A percentile compares a stretch with the other conserved stretches of the same genome.
Conservation (phyloP, 371 early-diverging fungal genomes). For the Enterocytospora artemiae region DNA sequence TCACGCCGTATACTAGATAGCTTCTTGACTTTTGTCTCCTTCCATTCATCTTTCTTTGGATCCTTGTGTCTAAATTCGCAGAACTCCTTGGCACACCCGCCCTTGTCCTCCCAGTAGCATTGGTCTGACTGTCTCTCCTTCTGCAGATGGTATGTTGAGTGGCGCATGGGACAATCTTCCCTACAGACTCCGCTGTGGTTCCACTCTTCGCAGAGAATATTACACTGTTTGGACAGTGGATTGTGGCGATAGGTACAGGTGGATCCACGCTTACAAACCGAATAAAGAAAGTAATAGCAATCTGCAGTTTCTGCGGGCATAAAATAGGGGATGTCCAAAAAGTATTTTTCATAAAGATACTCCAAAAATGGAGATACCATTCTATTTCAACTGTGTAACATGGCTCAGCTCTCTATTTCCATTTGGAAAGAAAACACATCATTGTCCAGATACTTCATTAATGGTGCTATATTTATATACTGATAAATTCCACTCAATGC, state of each 20-base stretch:
- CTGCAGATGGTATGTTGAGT: slow-evolving; percentile 51
- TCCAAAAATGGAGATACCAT: no score
- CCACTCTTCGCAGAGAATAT: slow-evolving; percentile 52
- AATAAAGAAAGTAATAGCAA: slow-evolving; percentile 59
- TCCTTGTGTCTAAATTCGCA: slow-evolving; percentile 52
- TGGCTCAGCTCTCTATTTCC: no score
- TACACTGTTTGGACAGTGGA: slow-evolving; percentile 40
- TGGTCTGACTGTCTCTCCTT: slow-evolving; percentile 41
- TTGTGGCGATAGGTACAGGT: slow-evolving; percentile 55
- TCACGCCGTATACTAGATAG: neutral
- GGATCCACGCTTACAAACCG: slow-evolving; percentile 45
- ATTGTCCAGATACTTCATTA: no score
- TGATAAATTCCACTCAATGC: no score
- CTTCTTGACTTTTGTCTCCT: neutral
- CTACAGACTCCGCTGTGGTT: slow-evolving; percentile 37
- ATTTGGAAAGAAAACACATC: no score
- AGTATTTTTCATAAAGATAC: no score
- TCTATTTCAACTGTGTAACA: no score
- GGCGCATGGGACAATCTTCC: slow-evolving; percentile 53
- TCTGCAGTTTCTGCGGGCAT: slow-evolving; percentile 42
- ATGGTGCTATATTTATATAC: no score
- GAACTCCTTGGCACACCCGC: slow-evolving; percentile 52
- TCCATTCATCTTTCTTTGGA: slow-evolving; percentile 48
- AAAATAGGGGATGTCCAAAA: no score
- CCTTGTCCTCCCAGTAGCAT: slow-evolving; percentile 57